Evolutionary conservation across 2,329 filamentous ascomycete genomes (phyloP), one percentile per base, ranked within the genome.

Genomic region (Nothophoma quercina): DNA sequence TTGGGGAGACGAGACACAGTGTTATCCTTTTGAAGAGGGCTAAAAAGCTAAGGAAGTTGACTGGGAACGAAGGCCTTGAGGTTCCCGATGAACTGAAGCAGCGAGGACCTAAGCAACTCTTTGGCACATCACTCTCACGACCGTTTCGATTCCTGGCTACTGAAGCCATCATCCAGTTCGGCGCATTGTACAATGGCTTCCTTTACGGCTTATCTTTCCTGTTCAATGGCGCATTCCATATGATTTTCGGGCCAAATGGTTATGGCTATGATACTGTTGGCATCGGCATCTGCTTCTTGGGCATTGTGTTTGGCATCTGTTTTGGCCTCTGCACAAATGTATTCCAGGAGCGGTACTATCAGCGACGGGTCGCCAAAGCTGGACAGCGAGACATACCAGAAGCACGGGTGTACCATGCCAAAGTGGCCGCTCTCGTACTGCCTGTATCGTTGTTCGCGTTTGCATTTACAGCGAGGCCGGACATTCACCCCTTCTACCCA

Each of bases 181-280:
- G 71, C n/a, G 78, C 79, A 2, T 59, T 79, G 1, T 81, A 80
- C 60, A 81, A 81, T 39, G 79, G 77, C 4, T 80, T 79, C 51
- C 65, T 81, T 2, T 81, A 81, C 41, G 79, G 79, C 2, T 51
- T 81, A 7, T 79, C 77, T 1, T 82, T 81, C 46, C 67, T 81
- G 0, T 81, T 81, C 68, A 81, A 81, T 48, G 77, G 75, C 3
- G 79, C 78, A 0, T 82, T 82, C 48, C 70, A 74, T 16, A 70
- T 82, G 16, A 80, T 82, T 0, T 82, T 82, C 48, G 77, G 79
- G 1, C 62, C 70, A 7, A 59, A 65, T 13, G 79, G 79, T 1
- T 76, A 77, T 45, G 77, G 75, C 0, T 78, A 78, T 29, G 62
- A 70, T 50, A 75, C 67, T 1, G 67, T 76, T 4, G 72, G 71